phyloP scores from a whole-genome alignment of 805 yeast species.

The Candida broadrunensis region DNA sequence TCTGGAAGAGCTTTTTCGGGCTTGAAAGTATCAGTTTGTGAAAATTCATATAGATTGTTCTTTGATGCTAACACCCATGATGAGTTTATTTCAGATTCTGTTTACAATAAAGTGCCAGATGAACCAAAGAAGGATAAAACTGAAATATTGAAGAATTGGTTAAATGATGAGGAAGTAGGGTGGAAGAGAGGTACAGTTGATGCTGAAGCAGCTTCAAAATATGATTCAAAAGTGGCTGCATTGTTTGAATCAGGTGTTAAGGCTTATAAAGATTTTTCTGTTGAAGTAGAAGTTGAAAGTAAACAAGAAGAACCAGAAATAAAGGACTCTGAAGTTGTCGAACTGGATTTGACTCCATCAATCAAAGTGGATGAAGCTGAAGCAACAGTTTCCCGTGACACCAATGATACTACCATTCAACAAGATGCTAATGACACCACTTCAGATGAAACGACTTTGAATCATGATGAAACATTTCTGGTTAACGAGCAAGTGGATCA shows the following conservation, averaged over 20 bases:
- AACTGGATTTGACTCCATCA: conserved; percentile 1
- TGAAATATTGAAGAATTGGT: conserved; percentile 30
- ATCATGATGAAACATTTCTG: conserved; percentile 22
- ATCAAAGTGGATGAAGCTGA: conserved; percentile 9
- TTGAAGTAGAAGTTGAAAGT: conserved; percentile 8
- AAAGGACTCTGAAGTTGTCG: conserved; percentile 8
- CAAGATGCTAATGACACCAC: conserved; percentile 50
- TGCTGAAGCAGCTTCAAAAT: conserved; percentile 29
- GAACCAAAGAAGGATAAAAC: conserved; percentile 26
- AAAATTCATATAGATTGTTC: conserved; percentile 73
- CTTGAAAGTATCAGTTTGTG: conserved; percentile 74
- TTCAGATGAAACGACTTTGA: conserved; percentile 36
- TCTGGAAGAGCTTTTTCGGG: conserved; percentile 68
- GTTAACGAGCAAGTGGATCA: conserved; percentile 9
- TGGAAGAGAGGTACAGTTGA: conserved; percentile 49
- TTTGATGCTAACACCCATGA: conserved; percentile 81
- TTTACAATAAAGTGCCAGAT: conserved; percentile 39
- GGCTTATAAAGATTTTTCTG: conserved; percentile 15
- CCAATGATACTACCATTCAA: conserved; percentile 46
- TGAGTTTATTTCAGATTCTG: conserved; percentile 63
- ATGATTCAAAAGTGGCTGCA: conserved; percentile 26
- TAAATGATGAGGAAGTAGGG: conserved; percentile 52
- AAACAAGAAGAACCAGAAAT: conserved; percentile 7
- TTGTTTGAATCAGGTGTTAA: conserved; percentile 42
- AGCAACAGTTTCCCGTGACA: conserved; percentile 7